Evolutionary conservation across 2,329 filamentous ascomycete species (phyloP).

Genomic region (Epichloe hybrida): DNA sequence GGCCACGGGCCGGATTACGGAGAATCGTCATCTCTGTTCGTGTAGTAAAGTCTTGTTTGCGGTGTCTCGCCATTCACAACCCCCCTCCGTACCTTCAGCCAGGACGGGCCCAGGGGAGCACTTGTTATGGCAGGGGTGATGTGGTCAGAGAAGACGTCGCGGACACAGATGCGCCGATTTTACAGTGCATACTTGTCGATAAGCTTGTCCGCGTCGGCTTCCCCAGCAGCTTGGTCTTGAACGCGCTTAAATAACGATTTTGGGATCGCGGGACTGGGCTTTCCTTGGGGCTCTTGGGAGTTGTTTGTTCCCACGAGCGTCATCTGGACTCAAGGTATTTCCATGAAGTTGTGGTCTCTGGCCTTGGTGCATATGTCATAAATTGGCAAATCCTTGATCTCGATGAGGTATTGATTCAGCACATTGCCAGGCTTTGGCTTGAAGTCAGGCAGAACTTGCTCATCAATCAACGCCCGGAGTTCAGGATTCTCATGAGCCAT

Average conservation of each 20-base stretch:
- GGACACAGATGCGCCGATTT: too few species aligned
- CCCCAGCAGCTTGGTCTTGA: background rate
- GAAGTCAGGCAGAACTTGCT: conserved; percentile 10
- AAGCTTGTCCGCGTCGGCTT: background rate
- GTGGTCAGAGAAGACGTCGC: too few species aligned
- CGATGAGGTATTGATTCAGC: conserved; percentile 13
- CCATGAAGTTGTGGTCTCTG: conserved; percentile 8
- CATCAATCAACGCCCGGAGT: conserved; percentile 5
- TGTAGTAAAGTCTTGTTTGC: too few species aligned
- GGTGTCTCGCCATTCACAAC: too few species aligned
- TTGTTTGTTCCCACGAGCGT: too few species aligned
- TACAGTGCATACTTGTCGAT: background rate
- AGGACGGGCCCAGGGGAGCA: too few species aligned
- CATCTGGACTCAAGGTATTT: background rate
- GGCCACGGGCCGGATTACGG: too few species aligned
- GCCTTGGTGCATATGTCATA: conserved; percentile 31
- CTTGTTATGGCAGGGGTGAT: too few species aligned
- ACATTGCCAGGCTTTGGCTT: conserved; percentile 17
- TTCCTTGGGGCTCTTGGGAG: too few species aligned
- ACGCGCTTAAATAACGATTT: background rate
- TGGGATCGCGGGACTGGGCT: background rate
- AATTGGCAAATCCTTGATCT: conserved; percentile 14
- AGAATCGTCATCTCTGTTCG: too few species aligned
- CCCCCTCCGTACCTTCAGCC: too few species aligned
- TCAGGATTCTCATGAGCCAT: conserved; percentile 10